Evolutionary conservation across 202 grass and related monocot genomes (phyloP).

Genomic region (Panicum virgatum): DNA sequence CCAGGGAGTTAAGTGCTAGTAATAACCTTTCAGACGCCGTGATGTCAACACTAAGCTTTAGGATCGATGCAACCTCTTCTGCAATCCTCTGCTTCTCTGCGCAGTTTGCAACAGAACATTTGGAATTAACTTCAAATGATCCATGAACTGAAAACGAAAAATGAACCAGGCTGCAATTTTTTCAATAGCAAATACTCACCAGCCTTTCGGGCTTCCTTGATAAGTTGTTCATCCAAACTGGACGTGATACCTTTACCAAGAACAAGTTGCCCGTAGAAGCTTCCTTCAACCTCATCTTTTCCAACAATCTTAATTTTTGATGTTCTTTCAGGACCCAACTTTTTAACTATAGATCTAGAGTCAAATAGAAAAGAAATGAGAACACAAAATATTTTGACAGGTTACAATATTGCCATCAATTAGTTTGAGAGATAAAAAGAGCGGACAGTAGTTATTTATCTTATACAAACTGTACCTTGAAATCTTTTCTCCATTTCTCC

Average conservation of each 20-base stretch:
- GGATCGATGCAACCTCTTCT: slow-evolving; percentile 85
- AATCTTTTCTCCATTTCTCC: slow-evolving; percentile 85
- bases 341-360: slow-evolving; percentile 54
- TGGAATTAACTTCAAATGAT: slow-evolving; percentile 18
- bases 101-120: slow-evolving; percentile 30
- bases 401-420: not conserved
- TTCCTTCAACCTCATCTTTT: slow-evolving; percentile 79
- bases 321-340: slow-evolving; percentile 56
- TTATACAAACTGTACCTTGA: slow-evolving; percentile 53
- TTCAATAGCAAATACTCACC: slow-evolving; percentile 50
- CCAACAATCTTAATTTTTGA: slow-evolving; percentile 82
- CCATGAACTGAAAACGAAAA: not conserved
- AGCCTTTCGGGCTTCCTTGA: slow-evolving; percentile 81
- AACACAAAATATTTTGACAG: not conserved
- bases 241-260: slow-evolving; percentile 77
- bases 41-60: slow-evolving; percentile 83
- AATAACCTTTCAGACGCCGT: slow-evolving; percentile 60
- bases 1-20: not conserved
- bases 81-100: slow-evolving; percentile 91
- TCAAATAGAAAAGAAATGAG: slow-evolving; percentile 7
- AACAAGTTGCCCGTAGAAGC: slow-evolving; percentile 91
- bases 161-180: not conserved
- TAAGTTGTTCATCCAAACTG: slow-evolving; percentile 84
- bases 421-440: slow-evolving; percentile 25
- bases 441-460: not conserved